Base-by-base conservation (phyloP, 129 eudicot genomes). In the Gnaphalium uliginosum region DNA sequence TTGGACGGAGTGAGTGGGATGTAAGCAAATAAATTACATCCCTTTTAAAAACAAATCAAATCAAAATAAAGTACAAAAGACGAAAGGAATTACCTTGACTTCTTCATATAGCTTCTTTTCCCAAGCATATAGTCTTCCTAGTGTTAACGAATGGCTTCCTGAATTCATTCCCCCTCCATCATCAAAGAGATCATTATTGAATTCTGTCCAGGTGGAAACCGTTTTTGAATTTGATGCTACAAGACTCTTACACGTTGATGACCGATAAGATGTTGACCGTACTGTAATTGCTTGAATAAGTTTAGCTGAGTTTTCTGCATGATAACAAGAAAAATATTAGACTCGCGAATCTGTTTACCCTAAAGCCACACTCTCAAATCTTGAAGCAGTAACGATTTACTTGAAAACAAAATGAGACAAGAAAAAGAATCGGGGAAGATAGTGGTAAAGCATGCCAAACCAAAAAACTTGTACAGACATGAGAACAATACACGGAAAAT, bases 121-220 rank as follows among this genome's bases (percentile, higher is more conserved):
- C 98, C 98, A 94, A 71, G 98, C 98, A 79, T 90, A 90, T 13
- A 94, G 90, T 78, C 98, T 90, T 79, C 91, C 97, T 51, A 94
- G 85, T 53, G 98, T 94, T 64, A 85, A 81, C 0, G 93, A 87
- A 82, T 90, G 97, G 89, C 98, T 94, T 69, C 98, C 98, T 4
- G 98, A 86, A 71, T 81, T 86, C 98, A 94, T 94, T 71, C 98
- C 98, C 57, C 97, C 98, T 68, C 91, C 92, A 65, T 90, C 98
- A 82, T 94, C 97, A 79, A 90, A 90, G 43, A 89, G 87, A 66
- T 94, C 97, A 56, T 90, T 94, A 82, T 84, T 89, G 76, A 89
- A 88, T 75, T 90, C 98, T 1, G 96, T 88, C 98, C 97, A 90
- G 3, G 96, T 78, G 1, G 91, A 86, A 74, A 88, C 85, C 73